Conservation (phyloP, 139 green algal species). For the Coelastrella sp. region DNA sequence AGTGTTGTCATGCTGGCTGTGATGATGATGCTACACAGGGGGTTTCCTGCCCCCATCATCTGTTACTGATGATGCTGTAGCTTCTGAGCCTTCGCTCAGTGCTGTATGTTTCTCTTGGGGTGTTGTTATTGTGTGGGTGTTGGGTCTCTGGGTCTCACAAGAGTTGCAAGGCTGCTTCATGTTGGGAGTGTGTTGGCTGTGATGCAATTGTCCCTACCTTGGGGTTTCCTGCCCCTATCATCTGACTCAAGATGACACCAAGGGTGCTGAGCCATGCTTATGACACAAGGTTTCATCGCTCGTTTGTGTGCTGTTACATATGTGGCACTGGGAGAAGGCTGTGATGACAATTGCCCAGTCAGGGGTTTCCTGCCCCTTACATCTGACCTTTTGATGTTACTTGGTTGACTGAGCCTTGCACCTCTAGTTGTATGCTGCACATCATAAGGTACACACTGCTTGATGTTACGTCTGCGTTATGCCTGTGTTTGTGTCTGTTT, state of each 20-base stretch:
- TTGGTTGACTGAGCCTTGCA: slow-evolving; percentile 29
- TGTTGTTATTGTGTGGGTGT: not conserved
- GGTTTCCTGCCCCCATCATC: not conserved
- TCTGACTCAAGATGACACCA: slow-evolving; percentile 11
- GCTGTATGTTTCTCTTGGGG: not conserved
- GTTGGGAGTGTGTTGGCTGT: slow-evolving; percentile 8
- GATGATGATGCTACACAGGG: not conserved
- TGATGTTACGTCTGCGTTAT: too few relatives aligned
- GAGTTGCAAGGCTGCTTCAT: not conserved
- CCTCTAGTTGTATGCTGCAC: not conserved
- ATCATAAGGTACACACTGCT: not conserved
- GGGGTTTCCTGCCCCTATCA: slow-evolving; percentile 45
- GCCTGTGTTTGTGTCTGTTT: not conserved
- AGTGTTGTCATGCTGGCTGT: not conserved
- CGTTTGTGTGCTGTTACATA: not conserved
- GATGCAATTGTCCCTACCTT: not conserved
- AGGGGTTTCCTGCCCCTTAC: slow-evolving; percentile 44
- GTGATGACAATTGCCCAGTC: slow-evolving; percentile 20
- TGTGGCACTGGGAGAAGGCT: not conserved
- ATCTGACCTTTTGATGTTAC: slow-evolving; percentile 26
- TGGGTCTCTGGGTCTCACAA: too few relatives aligned
- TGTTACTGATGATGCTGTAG: not conserved
- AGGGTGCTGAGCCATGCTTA: slow-evolving; percentile 29
- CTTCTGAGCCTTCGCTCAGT: not conserved
- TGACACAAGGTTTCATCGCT: not conserved